Evolutionary conservation across 2,329 filamentous ascomycete species (phyloP), one percentile per base, ranked within the genome.

Genomic region (Neodidymelliopsis sp.): DNA sequence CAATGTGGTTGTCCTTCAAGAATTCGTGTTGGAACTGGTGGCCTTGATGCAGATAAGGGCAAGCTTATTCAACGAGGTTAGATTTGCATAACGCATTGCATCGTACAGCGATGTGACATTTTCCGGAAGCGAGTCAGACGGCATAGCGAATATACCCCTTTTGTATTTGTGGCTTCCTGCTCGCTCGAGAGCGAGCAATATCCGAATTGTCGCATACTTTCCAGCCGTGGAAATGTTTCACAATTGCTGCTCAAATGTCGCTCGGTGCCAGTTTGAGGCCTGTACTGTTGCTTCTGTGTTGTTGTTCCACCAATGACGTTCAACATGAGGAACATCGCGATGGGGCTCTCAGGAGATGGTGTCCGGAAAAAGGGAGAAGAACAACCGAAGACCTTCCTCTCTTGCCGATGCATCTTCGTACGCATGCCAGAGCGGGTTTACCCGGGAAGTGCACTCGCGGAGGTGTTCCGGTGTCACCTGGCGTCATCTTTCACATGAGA

Each of bases 1-100:
- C 8, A 81, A 81, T 51, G 73, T 78, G 29, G 75, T 80, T 5
- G 70, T 81, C 8, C 51, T 81, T 55, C 78, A 80, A 57, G 75
- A 80, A 51, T 81, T 81, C 54, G 69, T 78, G 15, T 59, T 80
- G 37, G 78, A 81, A 62, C 49, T 81, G 10, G 72, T 77, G 9
- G 78, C 78, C 4, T 65, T 80, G 42, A 58, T 80, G 63, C 77
- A 79, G 55, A 71, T 79, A 2, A 64, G 78, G 24, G 77, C 78
- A 4, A 76, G 75, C 41, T 66, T 81, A 31, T 74, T 80, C 34
- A 71, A 72, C 31, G 78, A 81, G 55, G 72, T 80, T 36, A 68
- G 58, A 50, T 74, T 75, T 66, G 65, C 62, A 23, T 72, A 56
- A 66, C 15, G 27, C 18, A 33, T 23, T 35, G 40, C 6, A 38